Evolutionary conservation across 495 filamentous ascomycete genomes (phyloP), one percentile per base, ranked within the genome.

Genomic region (Glarea lozoyensis): DNA sequence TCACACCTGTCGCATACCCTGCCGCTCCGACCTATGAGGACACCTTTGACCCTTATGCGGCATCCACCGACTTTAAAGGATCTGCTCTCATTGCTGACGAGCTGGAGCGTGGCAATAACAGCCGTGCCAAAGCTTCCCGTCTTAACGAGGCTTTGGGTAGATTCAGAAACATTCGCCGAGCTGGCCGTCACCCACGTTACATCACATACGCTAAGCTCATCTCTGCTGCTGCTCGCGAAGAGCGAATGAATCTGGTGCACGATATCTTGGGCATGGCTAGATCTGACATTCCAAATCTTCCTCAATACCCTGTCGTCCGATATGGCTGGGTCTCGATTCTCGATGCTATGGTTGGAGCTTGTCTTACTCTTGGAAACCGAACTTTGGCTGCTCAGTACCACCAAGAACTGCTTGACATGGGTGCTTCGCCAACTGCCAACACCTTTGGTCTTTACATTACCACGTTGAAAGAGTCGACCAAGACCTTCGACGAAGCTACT

Each of bases 391-490:
- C 81, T 49, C 76, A 84, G 50, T 96, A 83, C 63, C 92, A 97
- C 63, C 79, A 88, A 54, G 87, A 98, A 54, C 74, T 98, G 44
- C 73, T 87, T 4, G 77, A 84, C 29, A 85, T 95, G 67, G 88
- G 90, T 37, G 76, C 79, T 52, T 82, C 88, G 16, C 93, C 93
- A 23, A 88, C 92, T 1, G 93, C 92, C 38, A 98, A 98, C 67
- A 98, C 92, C 9, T 98, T 90, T 50, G 92, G 92, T 37, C 75
- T 97, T 4, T 98, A 97, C 69, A 98, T 98, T 65, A 96, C 94
- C 18, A 97, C 90, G 2, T 68, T 97, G 43, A 94, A 95, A 65
- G 88, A 94, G 53, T 92, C 88, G 0, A 85, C 88, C 54, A 94
- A 94, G 74, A 96, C 87, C 1, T 95, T 94, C 42, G 92, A 98